Percentiles rank a stretch among this genome's conserved stretches.
These are phyloP conservation scores for Malus orientalis DNA, from an alignment of 306 rosid genomes.

Conservation along the genomic window DNA sequence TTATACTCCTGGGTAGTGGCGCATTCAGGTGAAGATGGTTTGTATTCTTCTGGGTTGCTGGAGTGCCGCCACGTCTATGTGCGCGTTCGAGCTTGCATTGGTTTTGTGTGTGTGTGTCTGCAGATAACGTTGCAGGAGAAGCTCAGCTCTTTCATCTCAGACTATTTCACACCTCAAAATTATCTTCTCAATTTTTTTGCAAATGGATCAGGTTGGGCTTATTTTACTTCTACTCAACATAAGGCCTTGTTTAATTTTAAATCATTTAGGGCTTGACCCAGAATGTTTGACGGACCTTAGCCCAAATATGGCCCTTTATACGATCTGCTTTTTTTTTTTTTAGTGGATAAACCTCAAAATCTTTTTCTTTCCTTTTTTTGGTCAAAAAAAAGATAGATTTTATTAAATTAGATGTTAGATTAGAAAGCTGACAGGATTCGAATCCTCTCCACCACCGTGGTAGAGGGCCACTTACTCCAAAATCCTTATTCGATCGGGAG, in stretches of 20 bases:
- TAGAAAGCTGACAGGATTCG: no score
- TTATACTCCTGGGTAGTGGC: neutral
- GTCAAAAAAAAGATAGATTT: no score
- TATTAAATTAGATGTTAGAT: no score
- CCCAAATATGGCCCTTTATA: neutral
- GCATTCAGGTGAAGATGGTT: neutral
- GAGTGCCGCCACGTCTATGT: neutral
- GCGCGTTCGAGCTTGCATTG: neutral
- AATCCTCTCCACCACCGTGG: no score
- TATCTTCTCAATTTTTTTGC: neutral
- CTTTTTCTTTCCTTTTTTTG: no score
- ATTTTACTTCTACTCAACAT: no score
- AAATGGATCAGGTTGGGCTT: slow-evolving; percentile 28
- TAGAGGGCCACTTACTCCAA: no score
- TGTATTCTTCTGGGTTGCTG: neutral
- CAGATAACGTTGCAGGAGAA: slow-evolving; percentile 31
- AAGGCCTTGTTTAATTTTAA: neutral
- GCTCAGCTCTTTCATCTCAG: slow-evolving; percentile 11
- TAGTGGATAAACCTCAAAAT: no score
- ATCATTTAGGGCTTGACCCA: neutral
- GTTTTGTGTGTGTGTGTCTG: neutral
- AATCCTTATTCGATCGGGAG: no score
- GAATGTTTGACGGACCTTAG: neutral
- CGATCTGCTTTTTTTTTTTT: no score
- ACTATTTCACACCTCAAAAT: slow-evolving; percentile 34